A percentile compares a stretch with the other conserved stretches of the same genome.
Conservation (phyloP, 805 yeast genomes). For the Kuraishia hungarica region DNA sequence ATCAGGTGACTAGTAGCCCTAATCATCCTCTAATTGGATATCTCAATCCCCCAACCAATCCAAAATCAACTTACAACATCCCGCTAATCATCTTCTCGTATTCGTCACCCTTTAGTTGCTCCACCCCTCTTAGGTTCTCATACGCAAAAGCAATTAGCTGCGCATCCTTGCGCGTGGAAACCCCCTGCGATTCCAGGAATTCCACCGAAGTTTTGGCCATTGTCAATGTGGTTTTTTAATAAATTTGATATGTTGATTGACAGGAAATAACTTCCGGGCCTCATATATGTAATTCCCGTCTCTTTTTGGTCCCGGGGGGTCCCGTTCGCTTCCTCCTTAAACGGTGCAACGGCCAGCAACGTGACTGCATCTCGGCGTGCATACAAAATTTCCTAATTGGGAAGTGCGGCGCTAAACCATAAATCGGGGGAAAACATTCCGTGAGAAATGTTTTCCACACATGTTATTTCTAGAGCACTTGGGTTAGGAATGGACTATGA, state of each 20-base stretch:
- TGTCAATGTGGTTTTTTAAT: too few species aligned
- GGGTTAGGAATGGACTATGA: too few species aligned
- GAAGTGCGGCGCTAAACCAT: background rate
- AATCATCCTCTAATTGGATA: too few species aligned
- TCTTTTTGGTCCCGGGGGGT: background rate
- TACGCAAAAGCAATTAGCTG: constrained; percentile 13
- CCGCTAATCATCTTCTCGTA: constrained; percentile 53
- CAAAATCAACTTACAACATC: constrained; percentile 28
- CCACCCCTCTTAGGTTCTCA: constrained; percentile 8
- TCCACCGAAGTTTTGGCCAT: background rate
- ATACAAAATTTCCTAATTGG: background rate
- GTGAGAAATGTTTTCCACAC: too few species aligned
- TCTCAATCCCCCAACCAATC: background rate
- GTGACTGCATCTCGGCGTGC: background rate
- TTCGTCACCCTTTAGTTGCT: constrained; percentile 21
- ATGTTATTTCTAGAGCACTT: too few species aligned
- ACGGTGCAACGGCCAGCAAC: background rate
- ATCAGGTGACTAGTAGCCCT: too few species aligned
- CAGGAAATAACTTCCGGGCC: too few species aligned
- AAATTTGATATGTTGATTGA: background rate
- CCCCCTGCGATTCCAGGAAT: background rate
- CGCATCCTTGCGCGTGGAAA: constrained; percentile 1
- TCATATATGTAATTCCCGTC: too few species aligned
- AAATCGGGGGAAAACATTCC: too few species aligned
- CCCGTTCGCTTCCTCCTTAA: background rate